phyloP scores from a whole-genome alignment of 257 asterid species.

The Ocimum tenuiflorum region DNA sequence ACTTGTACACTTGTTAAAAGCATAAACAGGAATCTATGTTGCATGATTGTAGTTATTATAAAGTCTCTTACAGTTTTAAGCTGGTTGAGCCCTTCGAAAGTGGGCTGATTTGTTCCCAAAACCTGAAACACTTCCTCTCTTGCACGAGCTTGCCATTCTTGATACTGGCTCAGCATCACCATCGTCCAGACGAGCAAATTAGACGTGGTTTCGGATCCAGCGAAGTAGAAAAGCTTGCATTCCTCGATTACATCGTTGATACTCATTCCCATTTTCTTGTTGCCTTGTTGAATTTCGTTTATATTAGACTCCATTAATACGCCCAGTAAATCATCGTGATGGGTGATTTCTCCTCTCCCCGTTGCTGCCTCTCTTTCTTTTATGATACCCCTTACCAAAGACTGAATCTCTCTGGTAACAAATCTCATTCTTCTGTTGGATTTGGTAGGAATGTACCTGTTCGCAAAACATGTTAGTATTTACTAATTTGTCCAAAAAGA shows the following conservation, averaged over 20 bases:
- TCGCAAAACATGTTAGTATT: background rate
- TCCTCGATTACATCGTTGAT: conserved; percentile 32
- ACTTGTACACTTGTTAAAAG: background rate
- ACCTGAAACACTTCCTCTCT: conserved; percentile 27
- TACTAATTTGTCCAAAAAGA: background rate
- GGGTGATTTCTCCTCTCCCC: conserved; percentile 6
- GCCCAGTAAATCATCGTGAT: conserved; percentile 28
- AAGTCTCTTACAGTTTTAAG: conserved; percentile 32
- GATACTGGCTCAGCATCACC: conserved; percentile 28
- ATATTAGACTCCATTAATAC: conserved; percentile 26
- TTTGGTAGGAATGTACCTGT: conserved; percentile 30
- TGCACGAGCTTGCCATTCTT: conserved; percentile 34
- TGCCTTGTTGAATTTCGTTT: conserved; percentile 22
- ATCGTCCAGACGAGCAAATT: conserved; percentile 34
- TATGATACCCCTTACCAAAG: conserved; percentile 15
- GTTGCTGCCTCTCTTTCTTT: conserved; percentile 19
- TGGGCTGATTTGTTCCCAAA: conserved; percentile 20
- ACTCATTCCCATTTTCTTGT: conserved; percentile 26
- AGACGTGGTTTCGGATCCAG: conserved; percentile 30
- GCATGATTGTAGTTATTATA: background rate
- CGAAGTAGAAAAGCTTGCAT: conserved; percentile 36
- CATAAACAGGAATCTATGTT: no score
- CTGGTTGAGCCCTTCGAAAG: conserved; percentile 23
- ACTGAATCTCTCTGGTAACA: conserved; percentile 5
- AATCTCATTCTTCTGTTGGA: conserved; percentile 21